Conservation (phyloP, 2,329 filamentous ascomycete genomes). For the Hymenoscyphus fructigenus region DNA sequence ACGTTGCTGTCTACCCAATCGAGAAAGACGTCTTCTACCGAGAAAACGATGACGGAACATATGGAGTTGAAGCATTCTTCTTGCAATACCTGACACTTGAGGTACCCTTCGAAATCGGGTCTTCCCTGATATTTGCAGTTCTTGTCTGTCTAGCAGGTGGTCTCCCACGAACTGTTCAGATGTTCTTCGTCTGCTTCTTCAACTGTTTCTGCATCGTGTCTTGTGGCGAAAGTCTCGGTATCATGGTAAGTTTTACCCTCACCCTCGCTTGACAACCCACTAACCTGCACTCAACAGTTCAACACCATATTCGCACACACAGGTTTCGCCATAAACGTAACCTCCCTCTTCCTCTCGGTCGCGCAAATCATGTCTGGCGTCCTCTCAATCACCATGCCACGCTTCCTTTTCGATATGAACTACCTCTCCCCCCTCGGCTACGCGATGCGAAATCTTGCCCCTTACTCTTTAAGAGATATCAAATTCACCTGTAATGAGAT, state of each 20-base stretch:
- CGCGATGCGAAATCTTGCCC: constrained; percentile 63
- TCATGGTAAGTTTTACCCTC: constrained; percentile 47
- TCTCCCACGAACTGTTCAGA: constrained; percentile 58
- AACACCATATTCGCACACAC: constrained; percentile 74
- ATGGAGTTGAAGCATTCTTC: constrained; percentile 70
- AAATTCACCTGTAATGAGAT: constrained; percentile 61
- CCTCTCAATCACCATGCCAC: constrained; percentile 68
- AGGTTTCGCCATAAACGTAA: constrained; percentile 74
- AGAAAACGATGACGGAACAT: constrained; percentile 72
- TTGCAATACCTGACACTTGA: constrained; percentile 69
- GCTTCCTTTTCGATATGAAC: constrained; percentile 66
- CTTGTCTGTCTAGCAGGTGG: constrained; percentile 64
- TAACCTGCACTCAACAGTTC: constrained; percentile 45
- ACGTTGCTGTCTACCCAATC: constrained; percentile 70
- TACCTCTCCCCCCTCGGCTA: constrained; percentile 73
- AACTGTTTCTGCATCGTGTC: constrained; percentile 71
- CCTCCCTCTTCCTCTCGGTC: constrained; percentile 66
- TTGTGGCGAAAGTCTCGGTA: constrained; percentile 73
- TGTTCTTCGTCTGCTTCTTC: constrained; percentile 68
- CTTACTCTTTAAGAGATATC: constrained; percentile 61
- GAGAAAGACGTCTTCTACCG: constrained; percentile 76
- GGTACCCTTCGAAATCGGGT: constrained; percentile 68
- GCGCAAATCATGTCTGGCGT: constrained; percentile 71
- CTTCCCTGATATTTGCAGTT: constrained; percentile 64
- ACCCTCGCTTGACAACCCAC: neutral